These are phyloP conservation scores for Blastobotrys muscicola DNA, from an alignment of 805 yeast genomes.

Conservation along the genomic window DNA sequence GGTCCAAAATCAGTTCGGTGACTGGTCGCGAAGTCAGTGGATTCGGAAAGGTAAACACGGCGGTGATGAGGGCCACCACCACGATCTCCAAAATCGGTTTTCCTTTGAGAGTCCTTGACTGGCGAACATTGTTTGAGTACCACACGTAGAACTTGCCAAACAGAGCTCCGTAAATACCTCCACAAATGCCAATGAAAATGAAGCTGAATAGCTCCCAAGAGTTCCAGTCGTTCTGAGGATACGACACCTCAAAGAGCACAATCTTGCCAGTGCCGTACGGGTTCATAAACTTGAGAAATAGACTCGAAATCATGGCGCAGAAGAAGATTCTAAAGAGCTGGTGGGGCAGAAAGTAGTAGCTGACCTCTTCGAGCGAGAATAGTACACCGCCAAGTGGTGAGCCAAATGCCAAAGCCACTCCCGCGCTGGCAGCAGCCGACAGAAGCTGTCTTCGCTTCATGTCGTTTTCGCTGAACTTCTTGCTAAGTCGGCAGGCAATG, in stretches of 20 bases:
- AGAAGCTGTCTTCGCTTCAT: slow-evolving; percentile 42
- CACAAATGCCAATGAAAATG: slow-evolving; percentile 40
- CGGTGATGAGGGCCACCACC: slow-evolving; percentile 37
- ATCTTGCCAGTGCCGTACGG: slow-evolving; percentile 55
- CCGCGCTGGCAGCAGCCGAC: slow-evolving; percentile 49
- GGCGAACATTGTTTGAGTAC: slow-evolving; percentile 36
- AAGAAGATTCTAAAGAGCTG: slow-evolving; percentile 46
- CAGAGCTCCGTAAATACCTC: slow-evolving; percentile 45
- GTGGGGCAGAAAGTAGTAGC: slow-evolving; percentile 44
- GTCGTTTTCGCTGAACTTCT: slow-evolving; percentile 39
- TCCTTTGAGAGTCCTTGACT: slow-evolving; percentile 25
- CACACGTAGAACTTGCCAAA: slow-evolving; percentile 37
- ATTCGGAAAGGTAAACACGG: slow-evolving; percentile 39
- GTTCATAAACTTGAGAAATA: slow-evolving; percentile 42
- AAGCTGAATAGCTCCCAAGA: slow-evolving; percentile 39
- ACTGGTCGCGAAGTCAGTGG: slow-evolving; percentile 41
- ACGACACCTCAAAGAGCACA: slow-evolving; percentile 43
- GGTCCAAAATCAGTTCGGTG: slow-evolving; percentile 39
- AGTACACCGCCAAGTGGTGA: slow-evolving; percentile 52
- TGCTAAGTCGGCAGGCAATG: slow-evolving; percentile 38
- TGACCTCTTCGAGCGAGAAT: slow-evolving; percentile 48
- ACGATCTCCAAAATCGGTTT: slow-evolving; percentile 39
- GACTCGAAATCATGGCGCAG: slow-evolving; percentile 45
- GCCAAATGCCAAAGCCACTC: slow-evolving; percentile 53
- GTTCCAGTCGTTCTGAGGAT: slow-evolving; percentile 41